Evolutionary conservation across 2,329 filamentous ascomycete species (phyloP).

Genomic region (Endocalyx cinctus): DNA sequence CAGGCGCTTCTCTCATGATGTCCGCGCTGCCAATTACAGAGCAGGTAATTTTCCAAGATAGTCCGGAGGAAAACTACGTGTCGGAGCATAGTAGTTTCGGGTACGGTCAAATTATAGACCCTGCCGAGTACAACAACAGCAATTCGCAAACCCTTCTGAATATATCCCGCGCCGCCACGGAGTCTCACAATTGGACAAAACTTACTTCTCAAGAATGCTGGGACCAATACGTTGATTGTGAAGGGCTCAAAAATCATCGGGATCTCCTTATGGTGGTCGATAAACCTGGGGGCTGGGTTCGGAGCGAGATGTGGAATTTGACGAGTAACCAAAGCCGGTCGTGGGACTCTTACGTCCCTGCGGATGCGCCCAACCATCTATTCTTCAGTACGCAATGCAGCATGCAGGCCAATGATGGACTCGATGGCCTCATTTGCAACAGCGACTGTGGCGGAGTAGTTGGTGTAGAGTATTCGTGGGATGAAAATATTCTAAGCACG

Average conservation of each 20-base stretch:
- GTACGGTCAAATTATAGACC: too few relatives aligned
- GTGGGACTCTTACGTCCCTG: constrained; percentile 6
- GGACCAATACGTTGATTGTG: constrained; percentile 1
- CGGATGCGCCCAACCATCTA: constrained; percentile 3
- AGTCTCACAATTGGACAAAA: background rate
- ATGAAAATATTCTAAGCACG: too few relatives aligned
- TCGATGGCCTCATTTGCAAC: background rate
- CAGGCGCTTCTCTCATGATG: constrained; percentile 5
- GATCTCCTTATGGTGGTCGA: constrained; percentile 8
- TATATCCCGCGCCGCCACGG: background rate
- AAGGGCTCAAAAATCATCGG: constrained; percentile 3
- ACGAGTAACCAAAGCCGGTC: background rate
- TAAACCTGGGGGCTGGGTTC: constrained; percentile 6
- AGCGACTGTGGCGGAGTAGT: background rate
- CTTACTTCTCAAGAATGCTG: constrained; percentile 2
- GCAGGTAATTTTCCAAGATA: background rate
- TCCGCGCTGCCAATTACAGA: constrained; percentile 1
- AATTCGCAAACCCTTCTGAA: background rate
- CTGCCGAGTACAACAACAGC: too few relatives aligned
- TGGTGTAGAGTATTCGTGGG: background rate
- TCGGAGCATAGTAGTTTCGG: too few relatives aligned
- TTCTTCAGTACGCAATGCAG: constrained; percentile 6
- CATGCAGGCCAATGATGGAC: background rate
- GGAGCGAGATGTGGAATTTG: constrained; percentile 10
- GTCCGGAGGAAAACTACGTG: too few relatives aligned